Conservation (phyloP, 306 rosid genomes). For the Styphnolobium japonicum region DNA sequence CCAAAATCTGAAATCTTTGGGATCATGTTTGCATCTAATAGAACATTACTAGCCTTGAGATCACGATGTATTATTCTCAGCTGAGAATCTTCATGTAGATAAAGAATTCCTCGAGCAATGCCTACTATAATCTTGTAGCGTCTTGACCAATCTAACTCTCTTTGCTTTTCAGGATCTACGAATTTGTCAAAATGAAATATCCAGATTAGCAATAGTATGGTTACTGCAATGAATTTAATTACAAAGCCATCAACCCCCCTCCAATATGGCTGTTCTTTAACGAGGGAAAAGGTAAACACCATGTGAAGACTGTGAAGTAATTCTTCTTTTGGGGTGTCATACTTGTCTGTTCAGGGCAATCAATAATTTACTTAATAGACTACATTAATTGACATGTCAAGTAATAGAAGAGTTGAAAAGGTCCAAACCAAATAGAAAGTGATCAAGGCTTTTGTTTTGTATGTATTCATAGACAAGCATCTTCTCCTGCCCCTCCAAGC, state of each 20-base stretch:
- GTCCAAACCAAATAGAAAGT: constrained; percentile 48
- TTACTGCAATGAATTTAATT: background rate
- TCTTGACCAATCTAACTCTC: constrained; percentile 46
- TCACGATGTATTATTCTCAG: constrained; percentile 66
- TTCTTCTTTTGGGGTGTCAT: background rate
- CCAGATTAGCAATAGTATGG: background rate
- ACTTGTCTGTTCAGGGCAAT: background rate
- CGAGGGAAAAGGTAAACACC: background rate
- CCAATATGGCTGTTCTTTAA: background rate
- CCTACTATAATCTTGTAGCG: constrained; percentile 54
- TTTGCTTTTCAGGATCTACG: constrained; percentile 38
- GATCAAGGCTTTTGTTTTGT: constrained; percentile 56
- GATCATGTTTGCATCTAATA: constrained; percentile 50
- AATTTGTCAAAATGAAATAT: constrained; percentile 3
- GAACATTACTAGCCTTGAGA: constrained; percentile 62
- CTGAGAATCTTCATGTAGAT: constrained; percentile 64
- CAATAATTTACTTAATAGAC: background rate
- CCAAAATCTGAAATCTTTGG: constrained; percentile 79
- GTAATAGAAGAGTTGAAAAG: background rate
- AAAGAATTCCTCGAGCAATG: constrained; percentile 60
- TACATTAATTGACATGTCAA: background rate
- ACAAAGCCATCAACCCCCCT: background rate
- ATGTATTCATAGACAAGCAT: constrained; percentile 61
- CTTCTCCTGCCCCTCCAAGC: constrained; percentile 59
- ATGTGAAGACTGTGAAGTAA: background rate